These are phyloP conservation scores for Ophiostoma quercus DNA, from an alignment of 2,329 filamentous ascomycete genomes.

Conservation along the genomic window DNA sequence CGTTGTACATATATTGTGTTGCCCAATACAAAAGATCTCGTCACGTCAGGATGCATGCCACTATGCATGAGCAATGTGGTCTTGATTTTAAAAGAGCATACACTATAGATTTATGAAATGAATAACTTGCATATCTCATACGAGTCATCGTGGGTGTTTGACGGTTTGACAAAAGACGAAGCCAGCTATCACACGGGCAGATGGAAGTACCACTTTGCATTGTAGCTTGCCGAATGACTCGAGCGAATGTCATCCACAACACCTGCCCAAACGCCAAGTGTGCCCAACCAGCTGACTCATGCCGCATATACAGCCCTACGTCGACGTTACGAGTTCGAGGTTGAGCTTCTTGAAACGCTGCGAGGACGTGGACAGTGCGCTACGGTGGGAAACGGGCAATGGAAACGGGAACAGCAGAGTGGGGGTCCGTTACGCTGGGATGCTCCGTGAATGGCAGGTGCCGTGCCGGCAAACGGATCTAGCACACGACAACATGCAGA, in stretches of 20 bases:
- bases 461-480: background rate
- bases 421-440: background rate
- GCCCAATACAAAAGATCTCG: conserved; percentile 37
- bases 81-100: background rate
- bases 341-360: conserved; percentile 5
- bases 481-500: background rate
- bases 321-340: background rate
- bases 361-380: background rate
- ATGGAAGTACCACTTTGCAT: background rate
- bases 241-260: background rate
- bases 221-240: background rate
- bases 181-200: background rate
- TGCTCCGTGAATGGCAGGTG: background rate
- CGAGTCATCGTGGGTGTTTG: background rate
- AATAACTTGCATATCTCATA: background rate
- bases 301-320: background rate
- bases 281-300: background rate
- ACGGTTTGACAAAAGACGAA: too few relatives aligned
- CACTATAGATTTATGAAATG: conserved; percentile 1
- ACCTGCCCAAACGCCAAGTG: background rate
- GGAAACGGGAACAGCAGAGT: background rate
- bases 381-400: background rate
- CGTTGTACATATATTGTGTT: conserved; percentile 38
- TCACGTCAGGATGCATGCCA: background rate
- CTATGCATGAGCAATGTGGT: conserved; percentile 5